Base-by-base conservation (phyloP, 176 grass and related monocot species). In the Carex littledalei region DNA sequence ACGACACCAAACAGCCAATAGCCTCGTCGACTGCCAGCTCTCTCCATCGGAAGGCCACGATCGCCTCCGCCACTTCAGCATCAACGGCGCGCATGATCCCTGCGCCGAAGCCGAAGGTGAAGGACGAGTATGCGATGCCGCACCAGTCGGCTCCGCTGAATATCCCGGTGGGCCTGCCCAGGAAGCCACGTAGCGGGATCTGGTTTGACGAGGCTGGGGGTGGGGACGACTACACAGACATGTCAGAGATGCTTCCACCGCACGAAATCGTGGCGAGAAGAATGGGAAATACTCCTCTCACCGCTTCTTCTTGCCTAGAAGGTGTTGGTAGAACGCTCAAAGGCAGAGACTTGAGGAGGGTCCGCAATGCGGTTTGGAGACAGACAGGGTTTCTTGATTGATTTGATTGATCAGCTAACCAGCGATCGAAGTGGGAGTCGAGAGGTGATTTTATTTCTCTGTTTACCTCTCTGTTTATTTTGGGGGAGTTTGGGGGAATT, bases 371-470 rank as follows among this genome's bases (percentile, higher is more conserved):
- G 0, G 61, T 83, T 32, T 83, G 58, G 81, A 83, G 81, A 54
- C 58, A 83, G 34, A 83, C 81, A 10, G 81, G 81, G 26, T 83
- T 83, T 69, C 81, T 83, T 31, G 81, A 83, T 82, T 82, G 61
- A 82, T 80, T 80, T 2, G 6, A 54, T 34, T 50, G 72, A 77
- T 22, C 8, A 22, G 4, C 18, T 6, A 50, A 24, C 39, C 6
- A 13, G 17, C n/a, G 18, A 22, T 45, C 9, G 22, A 41, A 18
- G 14, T 63, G 57, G 78, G 61, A 82, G 49, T 82, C 5, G 32
- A 82, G 79, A 82, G 79, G 56, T 82, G 79, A 82, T 65, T 81
- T 82, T 63, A 60, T 81, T 81, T 81, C 35, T 81, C 54, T 82
- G 26, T 24, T 82, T 82, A 45, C 57, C 59, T 82, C 79, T 64